Percentiles rank a stretch among this genome's conserved stretches.
These are phyloP conservation scores for Pulveroboletus ravenelii DNA, from an alignment of 768 basidiomycete genomes.

Conservation along the genomic window DNA sequence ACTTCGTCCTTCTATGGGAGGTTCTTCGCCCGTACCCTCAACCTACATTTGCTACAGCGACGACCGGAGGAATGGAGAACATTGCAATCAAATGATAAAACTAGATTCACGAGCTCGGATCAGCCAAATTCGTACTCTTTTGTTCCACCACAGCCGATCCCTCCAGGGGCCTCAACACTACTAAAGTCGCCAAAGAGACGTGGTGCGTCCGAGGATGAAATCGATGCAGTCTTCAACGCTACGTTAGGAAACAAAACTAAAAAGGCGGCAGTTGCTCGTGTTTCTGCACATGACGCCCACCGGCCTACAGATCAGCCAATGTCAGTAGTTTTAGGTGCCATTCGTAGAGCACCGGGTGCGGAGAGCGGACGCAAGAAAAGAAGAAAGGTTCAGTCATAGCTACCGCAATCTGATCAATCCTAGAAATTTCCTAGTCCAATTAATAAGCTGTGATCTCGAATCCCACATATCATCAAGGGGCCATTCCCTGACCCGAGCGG, in stretches of 20 bases:
- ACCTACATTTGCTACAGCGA: slow-evolving; percentile 71
- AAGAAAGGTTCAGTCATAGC: slow-evolving; percentile 14
- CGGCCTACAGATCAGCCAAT: slow-evolving; percentile 36
- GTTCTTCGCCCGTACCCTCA: slow-evolving; percentile 77
- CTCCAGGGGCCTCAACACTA: background rate
- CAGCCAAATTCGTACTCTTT: slow-evolving; percentile 16
- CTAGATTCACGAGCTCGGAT: slow-evolving; percentile 6
- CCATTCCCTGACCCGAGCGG: background rate
- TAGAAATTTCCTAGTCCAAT: background rate
- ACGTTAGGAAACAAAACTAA: slow-evolving; percentile 56
- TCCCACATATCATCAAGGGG: too few species aligned
- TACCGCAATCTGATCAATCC: background rate
- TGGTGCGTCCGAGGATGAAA: slow-evolving; percentile 53
- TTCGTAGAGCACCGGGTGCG: slow-evolving; percentile 50
- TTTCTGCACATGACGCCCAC: slow-evolving; percentile 9
- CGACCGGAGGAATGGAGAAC: slow-evolving; percentile 83
- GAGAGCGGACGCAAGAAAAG: slow-evolving; percentile 37
- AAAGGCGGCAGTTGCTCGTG: slow-evolving; percentile 42
- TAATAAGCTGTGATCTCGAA: too few species aligned
- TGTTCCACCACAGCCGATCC: background rate
- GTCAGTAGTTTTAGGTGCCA: slow-evolving; percentile 53
- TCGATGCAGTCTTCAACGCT: slow-evolving; percentile 65
- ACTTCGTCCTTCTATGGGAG: slow-evolving; percentile 80
- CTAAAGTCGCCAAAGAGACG: slow-evolving; percentile 46
- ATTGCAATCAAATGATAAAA: slow-evolving; percentile 48